Evolutionary conservation across 352 stramenopile genomes (phyloP).

Genomic region (Hyaloperonospora brassicae): DNA sequence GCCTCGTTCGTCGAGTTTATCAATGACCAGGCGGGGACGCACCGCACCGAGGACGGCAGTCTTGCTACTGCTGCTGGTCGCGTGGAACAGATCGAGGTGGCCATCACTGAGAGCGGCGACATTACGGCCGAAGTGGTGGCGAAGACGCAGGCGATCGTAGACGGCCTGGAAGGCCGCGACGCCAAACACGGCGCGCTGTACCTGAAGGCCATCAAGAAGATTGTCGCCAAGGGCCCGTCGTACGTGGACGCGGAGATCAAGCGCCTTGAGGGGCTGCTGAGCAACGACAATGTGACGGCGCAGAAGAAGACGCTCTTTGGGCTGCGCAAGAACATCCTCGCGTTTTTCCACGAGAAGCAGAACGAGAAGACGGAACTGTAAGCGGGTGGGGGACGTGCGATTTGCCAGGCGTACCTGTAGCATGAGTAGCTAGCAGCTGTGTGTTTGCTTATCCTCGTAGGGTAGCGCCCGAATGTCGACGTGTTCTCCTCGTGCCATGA

Average conservation of each 20-base stretch:
- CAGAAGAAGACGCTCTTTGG: constrained; percentile 88
- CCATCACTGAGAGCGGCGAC: constrained; percentile 65
- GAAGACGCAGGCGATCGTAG: constrained; percentile 62
- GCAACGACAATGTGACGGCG: constrained; percentile 72
- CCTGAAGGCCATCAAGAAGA: constrained; percentile 88
- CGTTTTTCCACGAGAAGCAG: constrained; percentile 48
- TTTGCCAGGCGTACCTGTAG: constrained; percentile 9
- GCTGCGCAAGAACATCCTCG: constrained; percentile 87
- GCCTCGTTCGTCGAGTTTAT: constrained; percentile 84
- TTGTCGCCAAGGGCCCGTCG: constrained; percentile 73
- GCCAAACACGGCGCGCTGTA: constrained; percentile 81
- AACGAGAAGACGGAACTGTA: constrained; percentile 38
- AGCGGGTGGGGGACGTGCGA: constrained; percentile 8
- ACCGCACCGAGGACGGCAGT: constrained; percentile 68
- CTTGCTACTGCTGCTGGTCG: constrained; percentile 68
- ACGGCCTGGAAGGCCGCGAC: constrained; percentile 53
- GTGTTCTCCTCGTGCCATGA: constrained; percentile 9
- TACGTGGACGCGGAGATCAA: constrained; percentile 83
- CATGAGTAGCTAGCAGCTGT: constrained; percentile 8
- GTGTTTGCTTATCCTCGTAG: constrained; percentile 6
- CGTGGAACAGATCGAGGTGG: constrained; percentile 76
- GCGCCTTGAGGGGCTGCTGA: constrained; percentile 68
- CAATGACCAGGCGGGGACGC: constrained; percentile 85
- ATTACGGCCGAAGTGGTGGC: constrained; percentile 62
- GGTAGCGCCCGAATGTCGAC: constrained; percentile 20